Evolutionary conservation across 2,329 filamentous ascomycete genomes (phyloP).

Genomic region (Raffaelea arxii): DNA sequence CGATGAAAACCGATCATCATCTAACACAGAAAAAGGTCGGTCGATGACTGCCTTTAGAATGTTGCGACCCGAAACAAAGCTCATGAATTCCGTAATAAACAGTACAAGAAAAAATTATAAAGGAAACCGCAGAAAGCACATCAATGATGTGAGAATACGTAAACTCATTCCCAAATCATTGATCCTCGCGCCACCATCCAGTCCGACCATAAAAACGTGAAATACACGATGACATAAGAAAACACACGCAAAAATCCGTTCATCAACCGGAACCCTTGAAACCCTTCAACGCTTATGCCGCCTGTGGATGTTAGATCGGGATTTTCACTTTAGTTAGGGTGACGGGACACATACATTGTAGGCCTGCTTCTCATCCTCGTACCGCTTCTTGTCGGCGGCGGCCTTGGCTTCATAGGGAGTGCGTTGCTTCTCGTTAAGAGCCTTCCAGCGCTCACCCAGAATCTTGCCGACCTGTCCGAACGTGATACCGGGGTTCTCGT

Average conservation of each 20-base stretch:
- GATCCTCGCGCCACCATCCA: slow-evolving; percentile 13
- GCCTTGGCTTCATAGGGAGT: slow-evolving; percentile 95
- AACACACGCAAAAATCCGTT: too few species aligned
- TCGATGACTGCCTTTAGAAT: slow-evolving; percentile 11
- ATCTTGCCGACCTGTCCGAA: slow-evolving; percentile 98
- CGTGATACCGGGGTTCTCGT: slow-evolving; percentile 95
- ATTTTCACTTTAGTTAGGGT: background rate
- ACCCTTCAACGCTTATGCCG: too few species aligned
- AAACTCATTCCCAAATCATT: slow-evolving; percentile 13
- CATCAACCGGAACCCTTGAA: too few species aligned
- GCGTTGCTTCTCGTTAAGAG: slow-evolving; percentile 84
- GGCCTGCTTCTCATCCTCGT: slow-evolving; percentile 93
- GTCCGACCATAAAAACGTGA: slow-evolving; percentile 10
- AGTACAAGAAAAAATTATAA: slow-evolving; percentile 3
- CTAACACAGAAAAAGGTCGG: slow-evolving; percentile 10
- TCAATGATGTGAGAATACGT: slow-evolving; percentile 9
- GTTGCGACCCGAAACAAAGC: background rate
- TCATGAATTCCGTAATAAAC: background rate
- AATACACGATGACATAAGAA: too few species aligned
- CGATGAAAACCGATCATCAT: too few species aligned
- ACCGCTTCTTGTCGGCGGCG: slow-evolving; percentile 95
- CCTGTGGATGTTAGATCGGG: background rate
- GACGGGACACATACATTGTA: slow-evolving; percentile 63
- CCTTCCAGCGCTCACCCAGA: slow-evolving; percentile 98
- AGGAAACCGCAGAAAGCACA: slow-evolving; percentile 7